These are phyloP conservation scores for Sporothrix protearum DNA, from an alignment of 2,329 filamentous ascomycete species.

Conservation along the genomic window DNA sequence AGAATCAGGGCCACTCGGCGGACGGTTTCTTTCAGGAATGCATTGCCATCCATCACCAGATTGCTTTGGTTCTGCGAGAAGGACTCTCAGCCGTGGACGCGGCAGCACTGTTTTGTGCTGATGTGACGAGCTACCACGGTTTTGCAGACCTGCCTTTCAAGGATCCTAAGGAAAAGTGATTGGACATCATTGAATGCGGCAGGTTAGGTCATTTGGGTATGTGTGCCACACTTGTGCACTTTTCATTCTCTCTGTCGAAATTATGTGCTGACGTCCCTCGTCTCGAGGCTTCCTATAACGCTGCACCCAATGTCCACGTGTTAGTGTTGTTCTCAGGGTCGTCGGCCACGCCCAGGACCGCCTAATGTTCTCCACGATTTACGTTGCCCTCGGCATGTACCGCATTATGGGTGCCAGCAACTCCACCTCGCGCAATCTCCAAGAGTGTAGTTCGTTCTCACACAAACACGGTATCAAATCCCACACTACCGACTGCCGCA, in stretches of 20 bases:
- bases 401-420: constrained; percentile 28
- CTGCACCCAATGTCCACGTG: constrained; percentile 9
- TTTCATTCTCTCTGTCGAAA: neutral
- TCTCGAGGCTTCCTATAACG: constrained; percentile 18
- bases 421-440: constrained; percentile 24
- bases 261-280: neutral
- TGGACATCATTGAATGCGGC: constrained; percentile 32
- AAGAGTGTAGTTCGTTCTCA: constrained; percentile 25
- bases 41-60: constrained; percentile 31
- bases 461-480: constrained; percentile 25
- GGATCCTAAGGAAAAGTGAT: constrained; percentile 27
- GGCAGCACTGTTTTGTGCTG: constrained; percentile 35
- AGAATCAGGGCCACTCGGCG: constrained; percentile 31
- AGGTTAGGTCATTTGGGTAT: constrained; percentile 31
- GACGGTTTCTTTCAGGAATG: constrained; percentile 35
- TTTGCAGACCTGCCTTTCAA: constrained; percentile 12
- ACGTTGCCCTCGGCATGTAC: constrained; percentile 23
- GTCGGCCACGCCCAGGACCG: constrained; percentile 23
- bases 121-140: constrained; percentile 31
- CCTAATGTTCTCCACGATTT: constrained; percentile 22
- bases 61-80: constrained; percentile 31
- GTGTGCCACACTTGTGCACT: neutral
- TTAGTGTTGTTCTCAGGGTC: constrained; percentile 19
- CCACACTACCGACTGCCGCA: constrained; percentile 13
- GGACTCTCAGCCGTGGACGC: constrained; percentile 29